Evolutionary conservation across 306 rosid species (phyloP).

Genomic region (Lathyrus sativus): DNA sequence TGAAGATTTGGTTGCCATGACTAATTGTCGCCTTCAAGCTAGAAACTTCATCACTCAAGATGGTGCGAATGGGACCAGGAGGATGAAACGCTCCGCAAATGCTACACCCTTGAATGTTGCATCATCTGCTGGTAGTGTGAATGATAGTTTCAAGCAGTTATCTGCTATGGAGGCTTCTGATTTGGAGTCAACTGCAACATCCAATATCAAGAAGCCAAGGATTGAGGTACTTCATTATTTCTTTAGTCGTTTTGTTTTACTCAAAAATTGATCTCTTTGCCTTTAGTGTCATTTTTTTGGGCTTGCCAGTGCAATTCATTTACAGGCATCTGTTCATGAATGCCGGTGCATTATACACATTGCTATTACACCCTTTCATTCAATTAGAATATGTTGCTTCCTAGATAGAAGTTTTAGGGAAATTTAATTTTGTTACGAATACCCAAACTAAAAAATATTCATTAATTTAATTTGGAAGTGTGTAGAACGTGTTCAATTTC

Average conservation of each 20-base stretch:
- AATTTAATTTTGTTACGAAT: constrained; percentile 8
- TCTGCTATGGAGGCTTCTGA: constrained; percentile 73
- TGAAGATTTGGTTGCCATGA: constrained; percentile 97
- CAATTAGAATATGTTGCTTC: constrained; percentile 18
- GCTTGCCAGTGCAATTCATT: constrained; percentile 4
- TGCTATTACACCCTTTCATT: not conserved
- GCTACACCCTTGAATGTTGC: constrained; percentile 88
- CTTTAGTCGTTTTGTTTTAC: constrained; percentile 18
- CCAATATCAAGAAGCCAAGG: constrained; percentile 79
- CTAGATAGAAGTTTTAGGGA: not conserved
- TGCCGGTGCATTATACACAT: constrained; percentile 1
- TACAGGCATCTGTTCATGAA: not conserved
- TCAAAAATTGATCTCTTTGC: constrained; percentile 2
- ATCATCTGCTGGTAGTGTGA: constrained; percentile 77
- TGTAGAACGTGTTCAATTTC: constrained; percentile 19
- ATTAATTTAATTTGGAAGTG: constrained; percentile 18
- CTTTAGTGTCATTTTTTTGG: not conserved
- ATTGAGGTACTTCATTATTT: constrained; percentile 58
- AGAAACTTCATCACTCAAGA: constrained; percentile 79
- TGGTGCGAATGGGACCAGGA: constrained; percentile 81
- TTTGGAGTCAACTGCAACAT: constrained; percentile 88
- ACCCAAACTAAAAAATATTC: not conserved
- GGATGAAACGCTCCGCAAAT: constrained; percentile 85
- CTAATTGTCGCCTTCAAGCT: constrained; percentile 93
- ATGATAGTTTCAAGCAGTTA: constrained; percentile 70